Base-by-base conservation (phyloP, 1,284 basidiomycete species). In the Earliella scabrosa region DNA sequence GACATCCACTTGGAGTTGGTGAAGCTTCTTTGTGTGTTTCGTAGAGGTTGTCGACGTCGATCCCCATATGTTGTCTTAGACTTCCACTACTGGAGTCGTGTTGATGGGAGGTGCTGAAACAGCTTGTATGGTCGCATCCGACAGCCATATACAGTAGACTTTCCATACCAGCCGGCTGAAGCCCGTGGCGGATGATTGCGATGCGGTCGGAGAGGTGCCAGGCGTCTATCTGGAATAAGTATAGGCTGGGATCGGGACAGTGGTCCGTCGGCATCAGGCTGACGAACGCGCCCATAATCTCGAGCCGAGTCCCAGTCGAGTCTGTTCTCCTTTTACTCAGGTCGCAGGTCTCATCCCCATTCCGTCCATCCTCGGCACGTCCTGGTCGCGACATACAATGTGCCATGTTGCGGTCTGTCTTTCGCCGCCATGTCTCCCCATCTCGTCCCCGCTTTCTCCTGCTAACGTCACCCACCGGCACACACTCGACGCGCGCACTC, bases 401-500 rank as follows among this genome's bases (percentile, higher is more conserved):
- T 66, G 54, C 68, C 40, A 71, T 71, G 69, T 61, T 68, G 54
- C 64, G 65, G 46, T 61, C 60, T 58, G 44, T 59, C 4, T 40
- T 62, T 24, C 61, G 65, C 44, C 60, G 47, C 44, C 44, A n/a
- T n/a, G n/a, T 53, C 35, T 6, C 49, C 20, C 51, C 50, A 40
- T 35, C 60, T 29, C 23, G 48, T 18, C 56, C 16, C 40, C 44
- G 39, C 5, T 32, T 24, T 34, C 27, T 23, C 31, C 50, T 27
- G 21, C 40, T 32, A 34, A 20, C 13, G 3, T 43, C 49, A 20
- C 35, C 18, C n/a, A 35, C 41, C 48, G 11, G 18, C 35, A 31
- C 18, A 38, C 36, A 48, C 31, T 18, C 21, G 39, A 11, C 13
- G 13, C 20, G 23, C 39, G n/a, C 20, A n/a, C 11, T 11, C n/a